phyloP scores from a whole-genome alignment of 106 monocot genomes.

The Dendrobium nobile region DNA sequence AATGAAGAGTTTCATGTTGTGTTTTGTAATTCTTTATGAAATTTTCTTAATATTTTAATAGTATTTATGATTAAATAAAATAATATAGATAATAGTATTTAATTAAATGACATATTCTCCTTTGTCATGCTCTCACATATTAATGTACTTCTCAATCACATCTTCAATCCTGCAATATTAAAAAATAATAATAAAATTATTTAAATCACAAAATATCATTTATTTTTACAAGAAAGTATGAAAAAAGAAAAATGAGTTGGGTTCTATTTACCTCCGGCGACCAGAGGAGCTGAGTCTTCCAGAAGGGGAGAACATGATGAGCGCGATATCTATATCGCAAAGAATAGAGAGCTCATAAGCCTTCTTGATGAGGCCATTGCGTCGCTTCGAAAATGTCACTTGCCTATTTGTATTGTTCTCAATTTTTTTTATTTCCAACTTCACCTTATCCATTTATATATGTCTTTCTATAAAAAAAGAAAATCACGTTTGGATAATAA shows the following conservation, averaged over 20 bases:
- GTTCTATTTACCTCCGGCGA: conserved; percentile 28
- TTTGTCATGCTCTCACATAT: too few relatives aligned
- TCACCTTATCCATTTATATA: conserved; percentile 68
- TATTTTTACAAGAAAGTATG: too few relatives aligned
- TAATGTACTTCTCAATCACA: too few relatives aligned
- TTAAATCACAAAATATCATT: too few relatives aligned
- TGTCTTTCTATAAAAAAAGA: background rate
- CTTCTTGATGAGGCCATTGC: conserved; percentile 93
- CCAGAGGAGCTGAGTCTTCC: conserved; percentile 71
- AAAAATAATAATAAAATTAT: too few relatives aligned
- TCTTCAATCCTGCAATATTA: too few relatives aligned
- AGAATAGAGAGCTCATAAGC: conserved; percentile 89
- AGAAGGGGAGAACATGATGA: conserved; percentile 94
- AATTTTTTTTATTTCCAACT: conserved; percentile 78
- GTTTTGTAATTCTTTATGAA: too few relatives aligned
- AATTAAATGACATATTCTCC: too few relatives aligned
- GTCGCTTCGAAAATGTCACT: conserved; percentile 85
- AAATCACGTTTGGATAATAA: background rate
- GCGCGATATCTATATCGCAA: conserved; percentile 81
- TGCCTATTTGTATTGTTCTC: conserved; percentile 77
- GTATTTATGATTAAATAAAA: too few relatives aligned
- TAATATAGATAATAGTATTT: too few relatives aligned
- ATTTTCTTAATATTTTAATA: too few relatives aligned
- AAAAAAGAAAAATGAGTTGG: background rate
- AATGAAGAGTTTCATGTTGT: too few relatives aligned